Conservation (phyloP, 2,329 filamentous ascomycete species). For the Malbranchea cinnamomea region DNA sequence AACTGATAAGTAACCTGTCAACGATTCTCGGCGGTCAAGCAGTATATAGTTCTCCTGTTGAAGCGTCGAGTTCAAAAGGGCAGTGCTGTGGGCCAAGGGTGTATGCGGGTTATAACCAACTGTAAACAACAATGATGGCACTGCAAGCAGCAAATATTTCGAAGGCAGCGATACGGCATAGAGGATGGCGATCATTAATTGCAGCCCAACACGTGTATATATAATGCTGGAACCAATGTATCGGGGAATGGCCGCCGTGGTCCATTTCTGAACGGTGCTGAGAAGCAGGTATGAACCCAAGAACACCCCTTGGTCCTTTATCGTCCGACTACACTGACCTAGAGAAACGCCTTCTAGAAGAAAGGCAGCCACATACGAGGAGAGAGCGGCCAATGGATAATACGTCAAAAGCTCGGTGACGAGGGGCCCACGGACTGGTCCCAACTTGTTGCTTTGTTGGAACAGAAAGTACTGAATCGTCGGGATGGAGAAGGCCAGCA, state of each 20-base stretch:
- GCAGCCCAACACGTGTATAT: conserved; percentile 56
- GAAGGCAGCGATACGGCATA: conserved; percentile 57
- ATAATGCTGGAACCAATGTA: conserved; percentile 48
- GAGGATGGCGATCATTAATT: conserved; percentile 48
- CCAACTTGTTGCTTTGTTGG: conserved; percentile 48
- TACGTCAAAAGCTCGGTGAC: conserved; percentile 60
- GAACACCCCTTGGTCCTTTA: conserved; percentile 50
- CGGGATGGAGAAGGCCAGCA: conserved; percentile 64
- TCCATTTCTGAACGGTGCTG: conserved; percentile 31
- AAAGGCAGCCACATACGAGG: conserved; percentile 48
- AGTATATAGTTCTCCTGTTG: conserved; percentile 53
- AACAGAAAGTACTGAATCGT: conserved; percentile 58
- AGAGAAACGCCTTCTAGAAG: conserved; percentile 46
- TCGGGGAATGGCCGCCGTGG: conserved; percentile 26
- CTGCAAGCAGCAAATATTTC: conserved; percentile 46
- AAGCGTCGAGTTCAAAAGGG: conserved; percentile 51
- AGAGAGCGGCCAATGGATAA: conserved; percentile 51
- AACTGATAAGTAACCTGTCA: conserved; percentile 86
- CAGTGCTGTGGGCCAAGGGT: conserved; percentile 44
- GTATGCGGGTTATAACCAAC: conserved; percentile 60
- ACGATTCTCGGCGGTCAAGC: conserved; percentile 67
- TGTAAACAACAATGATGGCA: conserved; percentile 53
- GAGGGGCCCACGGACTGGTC: conserved; percentile 57
- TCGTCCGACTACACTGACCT: conserved; percentile 37
- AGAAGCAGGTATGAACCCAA: conserved; percentile 53